Base-by-base conservation (phyloP, 2,329 filamentous ascomycete genomes). In the Monosporascus ibericus region DNA sequence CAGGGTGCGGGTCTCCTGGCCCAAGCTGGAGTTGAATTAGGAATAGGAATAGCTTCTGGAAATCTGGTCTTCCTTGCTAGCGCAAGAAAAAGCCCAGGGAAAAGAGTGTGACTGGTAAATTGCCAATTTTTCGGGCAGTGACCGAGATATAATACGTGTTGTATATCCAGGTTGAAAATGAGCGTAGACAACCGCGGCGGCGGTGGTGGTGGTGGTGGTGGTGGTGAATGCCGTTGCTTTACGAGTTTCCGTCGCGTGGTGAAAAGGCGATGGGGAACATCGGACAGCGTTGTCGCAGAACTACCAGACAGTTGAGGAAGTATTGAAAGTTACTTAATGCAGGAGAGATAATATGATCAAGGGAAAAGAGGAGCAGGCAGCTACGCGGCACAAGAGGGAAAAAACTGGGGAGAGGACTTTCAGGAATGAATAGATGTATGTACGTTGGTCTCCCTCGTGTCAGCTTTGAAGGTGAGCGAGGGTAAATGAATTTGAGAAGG, bases 11-110 rank as follows among this genome's bases (percentile, higher is more conserved):
- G 65, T 67, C 64, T 53, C 55, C 49, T 60, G 62, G 64, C 58
- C 59, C 50, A 57, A 59, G 60, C 60, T 57, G 62, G 61, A 59
- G 59, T 61, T 58, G 62, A 53, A 61, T 46, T 25, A 30, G 42
- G 58, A 61, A 60, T 61, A 55, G 58, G 60, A 30, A 60, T 60
- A 65, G 62, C 61, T 67, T 66, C 64, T 67, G 61, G 65, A 67
- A 67, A 64, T 67, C 62, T 63, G 62, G 58, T 57, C 58, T 59
- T 63, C 60, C 63, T 60, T 65, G 58, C 65, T 67, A 67, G 65
- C 62, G 63, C 64, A 63, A 60, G 59, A 62, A 60, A 64, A 61
- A 40, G 56, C 53, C 48, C 51, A 54, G 59, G 59, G 54, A 54
- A 54, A 55, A 60, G 55, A 63, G 62, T 66, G 58, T 61, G 62